phyloP scores from a whole-genome alignment of 768 basidiomycete genomes.

The Candolleomyces eurysporus region DNA sequence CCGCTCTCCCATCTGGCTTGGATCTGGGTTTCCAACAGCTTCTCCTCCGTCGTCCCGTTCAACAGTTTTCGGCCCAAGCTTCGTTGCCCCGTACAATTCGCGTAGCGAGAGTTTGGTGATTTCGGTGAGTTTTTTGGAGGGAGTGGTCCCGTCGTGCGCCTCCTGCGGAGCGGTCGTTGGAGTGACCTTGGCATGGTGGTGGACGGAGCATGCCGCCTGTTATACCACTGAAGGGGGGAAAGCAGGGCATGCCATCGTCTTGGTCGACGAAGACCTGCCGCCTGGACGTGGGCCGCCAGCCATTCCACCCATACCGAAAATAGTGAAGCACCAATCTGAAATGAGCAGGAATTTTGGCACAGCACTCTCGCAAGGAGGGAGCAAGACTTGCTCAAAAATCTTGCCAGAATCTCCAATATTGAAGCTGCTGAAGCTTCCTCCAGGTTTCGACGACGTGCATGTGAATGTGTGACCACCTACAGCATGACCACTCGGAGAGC shows the following conservation, averaged over 20 bases:
- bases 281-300: constrained; percentile 35
- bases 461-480: constrained; percentile 52
- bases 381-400: constrained; percentile 74
- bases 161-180: too few species aligned
- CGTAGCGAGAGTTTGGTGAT: constrained; percentile 83
- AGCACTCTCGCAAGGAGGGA: too few species aligned
- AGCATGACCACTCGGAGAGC: constrained; percentile 40
- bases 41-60: too few species aligned
- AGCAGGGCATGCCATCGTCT: constrained; percentile 41
- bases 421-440: constrained; percentile 54
- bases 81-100: constrained; percentile 84
- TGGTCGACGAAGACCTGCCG: constrained; percentile 38
- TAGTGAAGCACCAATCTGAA: constrained; percentile 38
- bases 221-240: constrained; percentile 41
- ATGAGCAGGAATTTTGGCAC: constrained; percentile 23
- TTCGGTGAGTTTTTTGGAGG: constrained; percentile 44
- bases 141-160: constrained; percentile 18
- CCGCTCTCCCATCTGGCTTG: too few species aligned
- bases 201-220: constrained; percentile 50
- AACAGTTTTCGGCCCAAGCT: constrained; percentile 73
- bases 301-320: constrained; percentile 35
- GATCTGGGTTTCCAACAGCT: too few species aligned
- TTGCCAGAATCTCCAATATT: constrained; percentile 79
- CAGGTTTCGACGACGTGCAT: constrained; percentile 53
- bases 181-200: constrained; percentile 13